These are phyloP conservation scores for Candida oleophila DNA, from an alignment of 805 yeast species.

Conservation along the genomic window DNA sequence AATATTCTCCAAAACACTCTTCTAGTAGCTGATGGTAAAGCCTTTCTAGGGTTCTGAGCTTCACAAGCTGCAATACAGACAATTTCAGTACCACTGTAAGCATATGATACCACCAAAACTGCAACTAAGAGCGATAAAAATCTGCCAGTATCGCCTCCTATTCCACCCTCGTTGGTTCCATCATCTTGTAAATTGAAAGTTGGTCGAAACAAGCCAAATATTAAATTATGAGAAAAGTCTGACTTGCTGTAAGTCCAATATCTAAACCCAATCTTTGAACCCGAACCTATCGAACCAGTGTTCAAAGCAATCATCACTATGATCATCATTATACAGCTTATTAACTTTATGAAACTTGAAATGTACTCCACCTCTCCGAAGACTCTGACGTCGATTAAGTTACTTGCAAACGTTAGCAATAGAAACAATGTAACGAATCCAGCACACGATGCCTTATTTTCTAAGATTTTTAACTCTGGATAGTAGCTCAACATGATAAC, in stretches of 20 bases:
- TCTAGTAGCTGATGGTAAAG: slow-evolving; percentile 74
- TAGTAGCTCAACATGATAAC: slow-evolving; percentile 74
- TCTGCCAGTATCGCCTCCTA: slow-evolving; percentile 60
- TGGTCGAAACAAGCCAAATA: slow-evolving; percentile 75
- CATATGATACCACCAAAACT: slow-evolving; percentile 63
- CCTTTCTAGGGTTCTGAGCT: slow-evolving; percentile 74
- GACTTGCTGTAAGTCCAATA: slow-evolving; percentile 64
- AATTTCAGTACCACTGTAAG: slow-evolving; percentile 80
- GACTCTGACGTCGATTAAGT: slow-evolving; percentile 65
- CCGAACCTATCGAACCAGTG: slow-evolving; percentile 51
- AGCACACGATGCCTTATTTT: slow-evolving; percentile 38
- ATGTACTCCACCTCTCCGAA: slow-evolving; percentile 75
- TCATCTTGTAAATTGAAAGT: slow-evolving; percentile 63
- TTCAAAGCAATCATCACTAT: slow-evolving; percentile 66
- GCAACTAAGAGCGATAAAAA: slow-evolving; percentile 62
- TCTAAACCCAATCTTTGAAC: slow-evolving; percentile 54
- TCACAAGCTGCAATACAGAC: slow-evolving; percentile 85
- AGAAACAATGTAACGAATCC: slow-evolving; percentile 69
- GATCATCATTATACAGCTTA: slow-evolving; percentile 52
- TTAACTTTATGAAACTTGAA: slow-evolving; percentile 56
- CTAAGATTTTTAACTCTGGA: slow-evolving; percentile 51
- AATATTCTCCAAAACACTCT: slow-evolving; percentile 72
- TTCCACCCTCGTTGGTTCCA: slow-evolving; percentile 51
- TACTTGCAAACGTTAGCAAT: slow-evolving; percentile 46
- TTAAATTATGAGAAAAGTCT: slow-evolving; percentile 42